Base-by-base conservation (phyloP, 2,329 filamentous ascomycete species). In the Huntiella bhutanensis region DNA sequence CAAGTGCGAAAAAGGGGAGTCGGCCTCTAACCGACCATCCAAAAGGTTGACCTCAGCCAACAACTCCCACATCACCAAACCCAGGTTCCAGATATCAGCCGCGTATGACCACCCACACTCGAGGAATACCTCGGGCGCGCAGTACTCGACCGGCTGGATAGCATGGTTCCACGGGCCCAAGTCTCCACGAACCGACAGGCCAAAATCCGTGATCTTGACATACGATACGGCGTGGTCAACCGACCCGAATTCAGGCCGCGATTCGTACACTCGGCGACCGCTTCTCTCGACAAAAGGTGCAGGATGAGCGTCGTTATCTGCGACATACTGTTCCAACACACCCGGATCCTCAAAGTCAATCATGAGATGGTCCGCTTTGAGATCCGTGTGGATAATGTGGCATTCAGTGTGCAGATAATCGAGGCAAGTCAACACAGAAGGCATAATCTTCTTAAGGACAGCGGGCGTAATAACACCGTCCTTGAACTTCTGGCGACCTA, bases 351-450 rank as follows among this genome's bases (percentile, higher is more conserved):
- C 55, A 35, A 49, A 45, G 43, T 51, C 47, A 28, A 49, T 43
- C 43, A 49, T 51, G 33, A 48, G 43, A 39, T 59, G 54, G 51
- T 63, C 62, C 2, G 55, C 54, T 45, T 66, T 66, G 48, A 68
- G 63, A 41, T 67, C 63, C 60, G 62, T 67, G 52, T 69, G 65
- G 16, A 66, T 57, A 48, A 69, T 53, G 33, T 61, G 60, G 54
- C 59, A 62, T 51, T 66, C 60, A 4, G 56, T 58, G 51, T 68
- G 64, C 35, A 68, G 52, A 28, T 54, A 58, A 41, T 68, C 62
- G 4, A 67, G 58, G 13, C 62, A 64, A 34, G 58, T 57, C 16
- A 67, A 60, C 10, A 57, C 50, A 22, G 52, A 53, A 11, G 47
- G 48, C 22, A 69, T 55, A 34, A 59, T 57, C 16, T 51, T 51